Conservation (phyloP, 208 protist species). For the Trypanosoma rangeli region DNA sequence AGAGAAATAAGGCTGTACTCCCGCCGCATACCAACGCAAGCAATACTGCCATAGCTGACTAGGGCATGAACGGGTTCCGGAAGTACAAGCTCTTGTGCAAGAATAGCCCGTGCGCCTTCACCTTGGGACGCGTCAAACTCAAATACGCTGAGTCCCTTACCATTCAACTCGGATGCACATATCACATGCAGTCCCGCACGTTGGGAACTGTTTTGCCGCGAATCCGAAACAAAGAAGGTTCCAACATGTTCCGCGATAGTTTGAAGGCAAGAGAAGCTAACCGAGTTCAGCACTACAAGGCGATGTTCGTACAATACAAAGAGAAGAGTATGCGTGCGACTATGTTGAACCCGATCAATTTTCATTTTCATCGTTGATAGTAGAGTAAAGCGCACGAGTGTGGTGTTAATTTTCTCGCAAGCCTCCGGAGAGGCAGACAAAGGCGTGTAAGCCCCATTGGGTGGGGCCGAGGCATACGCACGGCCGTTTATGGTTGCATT, state of each 20-base stretch:
- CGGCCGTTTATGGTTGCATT: background rate
- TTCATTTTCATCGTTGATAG: constrained; percentile 14
- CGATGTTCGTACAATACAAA: constrained; percentile 60
- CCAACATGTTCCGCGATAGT: constrained; percentile 32
- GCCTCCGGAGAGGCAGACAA: background rate
- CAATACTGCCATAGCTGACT: constrained; percentile 40
- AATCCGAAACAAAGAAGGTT: constrained; percentile 44
- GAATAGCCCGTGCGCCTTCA: constrained; percentile 21
- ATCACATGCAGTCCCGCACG: constrained; percentile 32
- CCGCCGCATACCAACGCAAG: constrained; percentile 66
- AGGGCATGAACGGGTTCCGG: constrained; percentile 53
- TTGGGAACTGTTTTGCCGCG: constrained; percentile 14
- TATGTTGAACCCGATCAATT: constrained; percentile 66
- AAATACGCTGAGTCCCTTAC: constrained; percentile 34
- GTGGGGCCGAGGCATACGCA: background rate
- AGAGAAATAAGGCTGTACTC: constrained; percentile 68
- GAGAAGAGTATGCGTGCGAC: constrained; percentile 56
- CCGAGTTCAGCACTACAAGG: constrained; percentile 36
- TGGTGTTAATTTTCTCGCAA: constrained; percentile 45
- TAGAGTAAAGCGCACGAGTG: constrained; percentile 22
- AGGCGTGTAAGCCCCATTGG: background rate
- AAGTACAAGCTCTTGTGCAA: constrained; percentile 43
- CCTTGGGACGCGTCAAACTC: constrained; percentile 35
- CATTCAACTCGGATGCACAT: constrained; percentile 34
- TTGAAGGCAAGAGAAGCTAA: constrained; percentile 24